Percentiles rank a stretch among this genome's conserved stretches.
These are phyloP conservation scores for Beauveria medogensis DNA, from an alignment of 2,329 filamentous ascomycete species.

Conservation along the genomic window DNA sequence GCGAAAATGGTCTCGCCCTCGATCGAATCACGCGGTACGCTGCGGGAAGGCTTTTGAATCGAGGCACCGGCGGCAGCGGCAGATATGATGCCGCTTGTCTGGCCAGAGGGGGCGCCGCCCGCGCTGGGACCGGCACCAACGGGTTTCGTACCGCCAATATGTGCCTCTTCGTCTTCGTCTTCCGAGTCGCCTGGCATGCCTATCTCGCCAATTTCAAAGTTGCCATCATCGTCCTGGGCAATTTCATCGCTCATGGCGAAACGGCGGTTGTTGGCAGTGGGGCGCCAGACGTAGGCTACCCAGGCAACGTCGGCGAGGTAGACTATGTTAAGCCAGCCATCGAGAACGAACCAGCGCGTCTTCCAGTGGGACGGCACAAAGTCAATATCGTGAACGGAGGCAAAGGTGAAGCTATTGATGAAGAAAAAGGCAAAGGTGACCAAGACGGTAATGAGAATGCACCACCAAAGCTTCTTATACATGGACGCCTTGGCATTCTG, in stretches of 20 bases:
- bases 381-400: constrained; percentile 72
- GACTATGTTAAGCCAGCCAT: constrained; percentile 94
- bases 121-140: neutral
- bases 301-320: constrained; percentile 91
- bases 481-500: constrained; percentile 88
- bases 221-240: constrained; percentile 93
- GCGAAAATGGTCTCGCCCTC: constrained; percentile 96
- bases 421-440: constrained; percentile 99
- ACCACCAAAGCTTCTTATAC: constrained; percentile 99
- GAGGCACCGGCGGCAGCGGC: neutral
- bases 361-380: constrained; percentile 98
- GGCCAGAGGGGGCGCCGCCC: neutral
- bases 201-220: constrained; percentile 89
- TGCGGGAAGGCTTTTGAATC: constrained; percentile 13
- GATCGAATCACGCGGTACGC: constrained; percentile 45
- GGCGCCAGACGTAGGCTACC: constrained; percentile 92
- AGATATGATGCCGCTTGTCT: constrained; percentile 1
- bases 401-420: constrained; percentile 93
- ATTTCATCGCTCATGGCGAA: constrained; percentile 99
- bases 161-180: constrained; percentile 44
- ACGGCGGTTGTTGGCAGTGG: constrained; percentile 89
- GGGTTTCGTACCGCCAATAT: constrained; percentile 31
- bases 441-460: constrained; percentile 82
- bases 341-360: constrained; percentile 91
- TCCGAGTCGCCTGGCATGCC: constrained; percentile 62